Percentiles rank a stretch among this genome's conserved stretches.
phyloP scores from a whole-genome alignment of 768 basidiomycete genomes.

The Tricholoma bakamatsutake region DNA sequence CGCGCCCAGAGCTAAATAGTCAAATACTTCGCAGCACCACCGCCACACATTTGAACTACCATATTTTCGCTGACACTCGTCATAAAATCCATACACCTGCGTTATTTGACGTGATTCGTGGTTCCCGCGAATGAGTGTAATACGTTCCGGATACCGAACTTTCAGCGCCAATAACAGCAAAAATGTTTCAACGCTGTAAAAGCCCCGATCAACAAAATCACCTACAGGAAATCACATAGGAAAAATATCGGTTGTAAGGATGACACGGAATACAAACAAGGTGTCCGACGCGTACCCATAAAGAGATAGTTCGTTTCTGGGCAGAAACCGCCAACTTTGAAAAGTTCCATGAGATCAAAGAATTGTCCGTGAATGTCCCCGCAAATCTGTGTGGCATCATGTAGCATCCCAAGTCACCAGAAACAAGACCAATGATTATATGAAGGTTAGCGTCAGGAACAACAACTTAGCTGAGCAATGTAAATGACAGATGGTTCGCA shows the following conservation, averaged over 20 bases:
- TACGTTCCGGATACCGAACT: constrained; percentile 94
- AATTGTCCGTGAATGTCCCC: constrained; percentile 98
- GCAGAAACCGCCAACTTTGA: constrained; percentile 88
- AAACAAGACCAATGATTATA: constrained; percentile 11
- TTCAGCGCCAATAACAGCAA: constrained; percentile 92
- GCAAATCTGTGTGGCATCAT: constrained; percentile 53
- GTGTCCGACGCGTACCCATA: constrained; percentile 60
- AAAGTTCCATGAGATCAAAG: constrained; percentile 93
- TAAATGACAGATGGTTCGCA: constrained; percentile 33
- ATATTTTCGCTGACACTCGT: constrained; percentile 96
- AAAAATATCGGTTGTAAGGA: background rate
- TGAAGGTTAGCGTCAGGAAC: constrained; percentile 8
- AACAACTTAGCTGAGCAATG: background rate
- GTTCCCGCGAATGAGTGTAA: constrained; percentile 95
- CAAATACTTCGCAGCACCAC: constrained; percentile 98
- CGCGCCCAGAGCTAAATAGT: constrained; percentile 90
- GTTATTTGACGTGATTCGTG: constrained; percentile 98
- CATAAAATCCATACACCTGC: constrained; percentile 91
- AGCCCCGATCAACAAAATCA: constrained; percentile 97
- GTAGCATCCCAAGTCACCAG: background rate
- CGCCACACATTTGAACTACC: constrained; percentile 93
- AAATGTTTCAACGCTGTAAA: constrained; percentile 96
- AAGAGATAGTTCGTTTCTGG: constrained; percentile 94
- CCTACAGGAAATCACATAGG: constrained; percentile 42
- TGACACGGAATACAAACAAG: background rate